A percentile compares a stretch with the other conserved stretches of the same genome.
These are phyloP conservation scores for Ajuga reptans DNA, from an alignment of 305 asterid species.

Conservation along the genomic window DNA sequence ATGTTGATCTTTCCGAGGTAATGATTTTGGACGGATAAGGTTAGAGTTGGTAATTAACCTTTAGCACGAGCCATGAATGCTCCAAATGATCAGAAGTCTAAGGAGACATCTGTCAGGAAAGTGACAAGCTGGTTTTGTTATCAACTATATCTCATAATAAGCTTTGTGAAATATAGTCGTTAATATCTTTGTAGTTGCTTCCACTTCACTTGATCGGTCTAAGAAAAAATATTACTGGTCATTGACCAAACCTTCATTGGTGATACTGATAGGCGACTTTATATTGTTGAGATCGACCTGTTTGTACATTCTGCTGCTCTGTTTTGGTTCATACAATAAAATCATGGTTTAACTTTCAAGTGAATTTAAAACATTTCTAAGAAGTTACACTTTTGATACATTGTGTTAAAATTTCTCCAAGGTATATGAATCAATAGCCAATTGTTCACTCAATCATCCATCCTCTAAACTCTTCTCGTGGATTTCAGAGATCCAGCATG, in stretches of 20 bases:
- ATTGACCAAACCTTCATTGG: background rate
- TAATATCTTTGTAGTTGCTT: background rate
- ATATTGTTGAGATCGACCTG: conserved; percentile 15
- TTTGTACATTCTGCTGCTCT: conserved; percentile 7
- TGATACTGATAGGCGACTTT: background rate
- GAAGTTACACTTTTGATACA: background rate
- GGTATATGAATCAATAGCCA: background rate
- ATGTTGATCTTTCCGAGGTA: background rate
- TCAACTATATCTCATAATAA: background rate
- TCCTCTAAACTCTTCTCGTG: conserved; percentile 15
- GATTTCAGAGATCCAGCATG: conserved; percentile 63
- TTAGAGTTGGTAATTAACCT: background rate
- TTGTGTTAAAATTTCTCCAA: background rate
- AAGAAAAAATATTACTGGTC: conserved; percentile 2
- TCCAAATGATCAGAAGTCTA: background rate
- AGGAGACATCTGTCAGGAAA: background rate
- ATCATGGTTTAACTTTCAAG: conserved; percentile 12
- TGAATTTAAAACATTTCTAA: background rate
- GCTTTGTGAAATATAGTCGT: background rate
- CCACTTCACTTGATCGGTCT: conserved; percentile 2
- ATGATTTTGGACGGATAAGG: background rate
- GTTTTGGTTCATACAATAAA: conserved; percentile 11
- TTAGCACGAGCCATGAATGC: background rate
- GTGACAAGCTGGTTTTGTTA: conserved; percentile 4
- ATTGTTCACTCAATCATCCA: conserved; percentile 10